A percentile compares a stretch with the other conserved stretches of the same genome.
Evolutionary conservation across 2,329 filamentous ascomycete genomes (phyloP).

Genomic region (Claviceps quebecensis): DNA sequence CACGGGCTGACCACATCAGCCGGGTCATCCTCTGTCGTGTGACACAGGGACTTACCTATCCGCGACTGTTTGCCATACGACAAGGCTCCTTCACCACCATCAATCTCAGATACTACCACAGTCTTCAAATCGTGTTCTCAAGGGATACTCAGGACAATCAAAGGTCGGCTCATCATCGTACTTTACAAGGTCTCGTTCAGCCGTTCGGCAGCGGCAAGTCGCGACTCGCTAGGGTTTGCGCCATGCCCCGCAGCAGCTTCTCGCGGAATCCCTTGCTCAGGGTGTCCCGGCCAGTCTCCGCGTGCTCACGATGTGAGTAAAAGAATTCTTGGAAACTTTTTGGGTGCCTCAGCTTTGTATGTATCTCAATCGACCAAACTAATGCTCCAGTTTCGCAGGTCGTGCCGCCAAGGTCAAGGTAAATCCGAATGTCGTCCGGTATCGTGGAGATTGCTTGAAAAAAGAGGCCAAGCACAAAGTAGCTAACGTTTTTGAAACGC

Average conservation of each 20-base stretch:
- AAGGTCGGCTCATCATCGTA: background rate
- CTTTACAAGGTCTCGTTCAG: background rate
- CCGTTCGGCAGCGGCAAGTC: background rate
- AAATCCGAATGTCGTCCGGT: constrained; percentile 7
- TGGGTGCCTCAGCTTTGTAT: background rate
- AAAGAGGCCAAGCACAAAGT: background rate
- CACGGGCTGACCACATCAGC: background rate
- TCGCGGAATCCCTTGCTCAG: constrained; percentile 46
- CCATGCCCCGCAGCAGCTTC: constrained; percentile 34
- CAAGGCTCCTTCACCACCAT: background rate
- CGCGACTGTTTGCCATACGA: background rate
- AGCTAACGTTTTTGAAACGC: background rate
- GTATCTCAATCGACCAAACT: background rate
- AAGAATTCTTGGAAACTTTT: background rate
- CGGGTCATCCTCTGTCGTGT: background rate
- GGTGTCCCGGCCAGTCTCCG: constrained; percentile 67
- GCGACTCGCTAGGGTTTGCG: constrained; percentile 2
- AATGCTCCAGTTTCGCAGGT: constrained; percentile 24
- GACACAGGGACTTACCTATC: background rate
- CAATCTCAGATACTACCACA: background rate
- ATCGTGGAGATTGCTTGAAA: background rate
- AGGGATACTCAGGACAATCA: background rate
- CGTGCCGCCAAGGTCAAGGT: constrained; percentile 89
- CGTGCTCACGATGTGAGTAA: constrained; percentile 57
- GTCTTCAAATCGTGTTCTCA: background rate